Evolutionary conservation across 129 eudicot genomes (phyloP), one percentile per base, ranked within the genome.

Genomic region (Tagetes erecta): DNA sequence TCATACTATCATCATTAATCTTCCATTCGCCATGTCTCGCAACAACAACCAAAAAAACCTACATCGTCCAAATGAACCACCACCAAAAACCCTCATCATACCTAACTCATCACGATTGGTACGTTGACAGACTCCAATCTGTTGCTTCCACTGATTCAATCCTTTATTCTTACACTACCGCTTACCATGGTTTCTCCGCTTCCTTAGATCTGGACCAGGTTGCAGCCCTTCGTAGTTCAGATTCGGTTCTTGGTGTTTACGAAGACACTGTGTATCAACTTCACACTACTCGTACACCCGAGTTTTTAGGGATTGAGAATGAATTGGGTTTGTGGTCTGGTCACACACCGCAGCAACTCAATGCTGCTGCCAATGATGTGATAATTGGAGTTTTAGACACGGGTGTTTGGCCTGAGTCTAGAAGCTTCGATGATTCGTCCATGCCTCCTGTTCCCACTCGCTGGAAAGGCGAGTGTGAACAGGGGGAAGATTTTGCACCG

Each of bases 271-370:
- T 86, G 0, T 93, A 93, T 66, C 64, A 37, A 2, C 91, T 93
- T n/a, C 96, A 93, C 83, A 93, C 95, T 33, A 93, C 98, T 39
- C 87, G 96, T 6, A 87, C 98, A 2, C 98, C 96, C 0, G 86
- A 87, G 66, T 93, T 92, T 55, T 63, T 92, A 31, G 98, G 98
- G 2, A 85, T 92, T 0, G 76, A 83, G 2, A 57, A 62, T 0
- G 86, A 81, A 46, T 50, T 78, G 31, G 88, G 85, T 3, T n/a
- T 75, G 12, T 73, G 87, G 98, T 85, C 80, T 0, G 91, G 88
- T 5, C 87, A 20, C 27, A 20, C 27, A 20, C 27, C 27, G 27
- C 27, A 79, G 13, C 79, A 84, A 40, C 80, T 77, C 14, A 81
- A 83, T 64, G 74, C 64, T 11, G 87, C 85, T 3, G 60, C 85